phyloP scores from a whole-genome alignment of 305 asterid species.

The Fraxinus xanthoxyloides region DNA sequence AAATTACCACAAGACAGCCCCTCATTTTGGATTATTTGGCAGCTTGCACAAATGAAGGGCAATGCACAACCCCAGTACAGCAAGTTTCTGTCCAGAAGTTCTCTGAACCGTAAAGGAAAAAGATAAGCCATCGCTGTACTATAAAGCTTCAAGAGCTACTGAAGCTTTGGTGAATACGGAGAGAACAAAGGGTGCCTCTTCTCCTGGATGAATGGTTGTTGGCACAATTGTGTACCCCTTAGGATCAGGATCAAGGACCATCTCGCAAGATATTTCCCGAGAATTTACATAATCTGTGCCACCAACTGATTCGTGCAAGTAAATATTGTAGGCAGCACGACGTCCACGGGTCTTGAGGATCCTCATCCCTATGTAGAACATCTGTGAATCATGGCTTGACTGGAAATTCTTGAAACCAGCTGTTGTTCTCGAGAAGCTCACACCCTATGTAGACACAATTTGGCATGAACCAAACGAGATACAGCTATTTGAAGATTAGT shows the following conservation, averaged over 20 bases:
- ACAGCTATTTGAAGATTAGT: neutral
- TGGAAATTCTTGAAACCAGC: slow-evolving; percentile 96
- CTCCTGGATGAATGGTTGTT: slow-evolving; percentile 97
- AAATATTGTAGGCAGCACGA: slow-evolving; percentile 93
- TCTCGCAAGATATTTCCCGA: slow-evolving; percentile 97
- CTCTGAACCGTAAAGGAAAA: neutral
- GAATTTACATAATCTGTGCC: slow-evolving; percentile 98
- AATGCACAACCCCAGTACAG: slow-evolving; percentile 21
- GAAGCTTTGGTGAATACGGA: slow-evolving; percentile 95
- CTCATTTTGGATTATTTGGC: slow-evolving; percentile 11
- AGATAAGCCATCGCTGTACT: slow-evolving; percentile 27
- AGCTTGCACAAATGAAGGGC: slow-evolving; percentile 24
- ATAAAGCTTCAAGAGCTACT: slow-evolving; percentile 78
- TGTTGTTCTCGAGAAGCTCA: slow-evolving; percentile 97
- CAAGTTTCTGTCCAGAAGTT: slow-evolving; percentile 16
- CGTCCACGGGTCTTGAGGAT: slow-evolving; percentile 94
- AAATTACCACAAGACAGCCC: slow-evolving; percentile 36
- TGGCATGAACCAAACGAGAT: slow-evolving; percentile 10
- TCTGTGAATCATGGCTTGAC: slow-evolving; percentile 90
- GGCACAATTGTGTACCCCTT: slow-evolving; percentile 98
- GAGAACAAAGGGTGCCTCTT: slow-evolving; percentile 98
- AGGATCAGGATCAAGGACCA: slow-evolving; percentile 99
- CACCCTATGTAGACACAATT: slow-evolving; percentile 57
- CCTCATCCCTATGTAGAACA: slow-evolving; percentile 99
- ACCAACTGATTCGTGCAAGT: slow-evolving; percentile 96